phyloP scores from a whole-genome alignment of 306 rosid genomes.

The Clitoria ternatea region DNA sequence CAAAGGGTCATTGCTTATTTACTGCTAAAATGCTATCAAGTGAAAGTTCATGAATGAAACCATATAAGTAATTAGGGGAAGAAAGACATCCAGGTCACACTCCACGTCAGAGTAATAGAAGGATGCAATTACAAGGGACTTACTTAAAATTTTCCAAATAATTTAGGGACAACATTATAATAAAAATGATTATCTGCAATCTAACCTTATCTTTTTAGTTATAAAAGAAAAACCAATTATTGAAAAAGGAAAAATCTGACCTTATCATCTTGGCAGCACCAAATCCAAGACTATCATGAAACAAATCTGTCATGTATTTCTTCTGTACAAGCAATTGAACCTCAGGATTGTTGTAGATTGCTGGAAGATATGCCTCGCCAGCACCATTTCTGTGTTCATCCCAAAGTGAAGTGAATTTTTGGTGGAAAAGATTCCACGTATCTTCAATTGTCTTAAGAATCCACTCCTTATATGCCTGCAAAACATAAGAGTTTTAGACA shows the following conservation, averaged over 20 bases:
- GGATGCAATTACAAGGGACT: no score
- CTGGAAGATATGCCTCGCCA: constrained; percentile 88
- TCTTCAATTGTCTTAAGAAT: constrained; percentile 75
- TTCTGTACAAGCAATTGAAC: constrained; percentile 58
- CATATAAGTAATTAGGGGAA: no score
- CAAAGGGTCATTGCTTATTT: not conserved
- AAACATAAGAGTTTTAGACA: constrained; percentile 6
- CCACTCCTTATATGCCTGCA: constrained; percentile 80
- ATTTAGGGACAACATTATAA: no score
- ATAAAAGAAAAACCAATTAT: not conserved
- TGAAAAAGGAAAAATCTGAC: constrained; percentile 32
- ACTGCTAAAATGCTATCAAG: not conserved
- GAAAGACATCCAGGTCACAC: no score
- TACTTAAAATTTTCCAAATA: no score
- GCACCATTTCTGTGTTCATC: constrained; percentile 62
- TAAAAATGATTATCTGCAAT: not conserved
- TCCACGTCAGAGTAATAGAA: no score
- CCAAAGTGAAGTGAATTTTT: constrained; percentile 71
- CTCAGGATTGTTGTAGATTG: constrained; percentile 61
- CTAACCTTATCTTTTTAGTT: constrained; percentile 24
- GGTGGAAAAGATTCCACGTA: constrained; percentile 70
- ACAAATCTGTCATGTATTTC: constrained; percentile 54
- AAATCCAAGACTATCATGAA: constrained; percentile 84
- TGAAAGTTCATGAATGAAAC: not conserved
- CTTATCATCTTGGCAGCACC: constrained; percentile 95